phyloP scores from a whole-genome alignment of 441 rosid species.

The Geranium incanum region DNA sequence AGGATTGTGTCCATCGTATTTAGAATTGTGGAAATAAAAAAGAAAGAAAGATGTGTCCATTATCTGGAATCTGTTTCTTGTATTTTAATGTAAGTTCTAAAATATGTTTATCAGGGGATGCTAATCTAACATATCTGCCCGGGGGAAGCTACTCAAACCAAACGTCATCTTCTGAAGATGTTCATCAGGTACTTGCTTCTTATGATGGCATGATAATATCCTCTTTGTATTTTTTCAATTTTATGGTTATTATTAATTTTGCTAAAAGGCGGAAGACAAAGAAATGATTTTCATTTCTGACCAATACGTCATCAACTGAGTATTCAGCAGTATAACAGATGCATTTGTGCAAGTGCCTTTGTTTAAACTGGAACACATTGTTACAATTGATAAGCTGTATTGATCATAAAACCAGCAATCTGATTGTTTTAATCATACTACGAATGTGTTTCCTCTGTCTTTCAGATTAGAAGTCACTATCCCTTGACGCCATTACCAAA shows the following conservation, averaged over 20 bases:
- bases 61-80: constrained; percentile 16
- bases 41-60: background rate
- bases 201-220: constrained; percentile 11
- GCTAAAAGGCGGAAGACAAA: background rate
- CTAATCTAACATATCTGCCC: constrained; percentile 17
- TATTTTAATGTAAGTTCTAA: constrained; percentile 18
- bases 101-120: constrained; percentile 36
- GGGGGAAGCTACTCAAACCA: constrained; percentile 25
- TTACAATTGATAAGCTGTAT: background rate
- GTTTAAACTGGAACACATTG: background rate
- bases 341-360: background rate
- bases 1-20: background rate
- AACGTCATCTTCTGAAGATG: constrained; percentile 21
- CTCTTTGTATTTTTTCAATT: background rate
- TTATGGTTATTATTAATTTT: background rate
- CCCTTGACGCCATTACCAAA: background rate
- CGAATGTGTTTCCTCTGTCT: background rate
- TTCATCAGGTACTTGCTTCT: constrained; percentile 29
- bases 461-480: background rate
- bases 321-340: background rate
- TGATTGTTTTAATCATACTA: background rate
- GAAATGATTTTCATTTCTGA: constrained; percentile 2
- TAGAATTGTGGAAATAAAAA: constrained; percentile 10
- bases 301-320: background rate
- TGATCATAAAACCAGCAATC: constrained; percentile 3